Evolutionary conservation across 768 basidiomycete species (phyloP).

Genomic region (Hypholoma sublateritium): DNA sequence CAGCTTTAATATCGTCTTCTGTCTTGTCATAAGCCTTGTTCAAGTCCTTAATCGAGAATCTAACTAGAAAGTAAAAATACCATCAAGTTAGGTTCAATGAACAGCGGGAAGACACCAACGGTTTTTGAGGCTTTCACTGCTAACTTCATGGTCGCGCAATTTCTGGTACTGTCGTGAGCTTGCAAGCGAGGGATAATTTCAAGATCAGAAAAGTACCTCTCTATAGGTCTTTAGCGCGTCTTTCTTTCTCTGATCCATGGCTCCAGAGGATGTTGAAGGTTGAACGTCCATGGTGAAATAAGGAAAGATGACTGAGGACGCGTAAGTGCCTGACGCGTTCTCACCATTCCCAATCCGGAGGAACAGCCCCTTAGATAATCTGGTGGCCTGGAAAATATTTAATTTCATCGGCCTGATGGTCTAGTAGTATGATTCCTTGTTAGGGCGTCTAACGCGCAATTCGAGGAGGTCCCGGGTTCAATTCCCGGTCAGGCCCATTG

Average conservation of each 20-base stretch:
- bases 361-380: neutral
- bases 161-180: conserved; percentile 54
- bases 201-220: conserved; percentile 44
- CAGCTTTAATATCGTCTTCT: conserved; percentile 98
- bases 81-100: neutral
- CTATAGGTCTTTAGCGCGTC: conserved; percentile 78
- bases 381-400: neutral
- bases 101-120: conserved; percentile 48
- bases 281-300: conserved; percentile 38
- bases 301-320: conserved; percentile 27
- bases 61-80: conserved; percentile 49
- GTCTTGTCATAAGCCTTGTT: conserved; percentile 92
- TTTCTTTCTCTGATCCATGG: conserved; percentile 68
- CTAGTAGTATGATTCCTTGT: conserved; percentile 66
- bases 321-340: conserved; percentile 39
- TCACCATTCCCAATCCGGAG: conserved; percentile 11
- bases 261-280: conserved; percentile 56
- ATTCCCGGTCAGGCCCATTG: conserved; percentile 74
- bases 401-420: conserved; percentile 42
- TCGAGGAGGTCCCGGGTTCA: conserved; percentile 90
- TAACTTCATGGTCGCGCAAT: conserved; percentile 88
- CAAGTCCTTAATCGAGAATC: conserved; percentile 86
- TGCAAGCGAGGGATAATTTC: neutral
- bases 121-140: conserved; percentile 87
- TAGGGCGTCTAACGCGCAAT: conserved; percentile 34